Percentiles rank a stretch among this genome's conserved stretches.
phyloP scores from a whole-genome alignment of 495 filamentous ascomycete species.

The Rhypophila decipiens region DNA sequence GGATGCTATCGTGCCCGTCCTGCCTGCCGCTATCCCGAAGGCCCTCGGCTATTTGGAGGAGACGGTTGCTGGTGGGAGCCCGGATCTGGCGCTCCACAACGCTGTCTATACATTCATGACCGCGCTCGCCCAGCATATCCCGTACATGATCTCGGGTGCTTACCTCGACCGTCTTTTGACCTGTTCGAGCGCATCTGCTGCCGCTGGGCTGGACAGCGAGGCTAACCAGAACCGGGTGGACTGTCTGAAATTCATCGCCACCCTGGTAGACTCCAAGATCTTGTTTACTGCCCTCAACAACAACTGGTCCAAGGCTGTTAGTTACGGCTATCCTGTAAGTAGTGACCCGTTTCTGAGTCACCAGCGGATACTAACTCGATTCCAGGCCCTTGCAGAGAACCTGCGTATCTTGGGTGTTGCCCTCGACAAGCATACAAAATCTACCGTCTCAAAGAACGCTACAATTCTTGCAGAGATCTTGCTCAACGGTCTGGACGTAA shows the following conservation, averaged over 20 bases:
- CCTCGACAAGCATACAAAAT: constrained; percentile 72
- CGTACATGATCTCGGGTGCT: constrained; percentile 72
- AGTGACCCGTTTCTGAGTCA: not conserved
- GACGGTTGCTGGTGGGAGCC: constrained; percentile 47
- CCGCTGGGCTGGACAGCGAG: constrained; percentile 44
- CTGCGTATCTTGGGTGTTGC: constrained; percentile 58
- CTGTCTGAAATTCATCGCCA: constrained; percentile 64
- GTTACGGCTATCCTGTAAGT: constrained; percentile 53
- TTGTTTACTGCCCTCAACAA: constrained; percentile 61
- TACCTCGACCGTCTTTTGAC: constrained; percentile 64
- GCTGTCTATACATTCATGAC: constrained; percentile 73
- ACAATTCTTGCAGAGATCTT: constrained; percentile 61
- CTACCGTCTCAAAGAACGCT: constrained; percentile 62
- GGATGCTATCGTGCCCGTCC: constrained; percentile 72
- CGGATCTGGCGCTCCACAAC: constrained; percentile 63
- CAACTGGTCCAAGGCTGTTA: constrained; percentile 60
- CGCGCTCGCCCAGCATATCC: constrained; percentile 70
- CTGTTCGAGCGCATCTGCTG: constrained; percentile 64
- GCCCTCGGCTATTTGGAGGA: constrained; percentile 61
- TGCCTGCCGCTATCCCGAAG: constrained; percentile 67
- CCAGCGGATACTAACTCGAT: constrained; percentile 18
- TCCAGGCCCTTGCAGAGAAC: constrained; percentile 58
- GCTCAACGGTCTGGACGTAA: constrained; percentile 64
- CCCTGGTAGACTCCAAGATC: constrained; percentile 60
- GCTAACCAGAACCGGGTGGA: constrained; percentile 59